Evolutionary conservation across 2,329 filamentous ascomycete genomes (phyloP).

Genomic region (Aspergillus sp.): DNA sequence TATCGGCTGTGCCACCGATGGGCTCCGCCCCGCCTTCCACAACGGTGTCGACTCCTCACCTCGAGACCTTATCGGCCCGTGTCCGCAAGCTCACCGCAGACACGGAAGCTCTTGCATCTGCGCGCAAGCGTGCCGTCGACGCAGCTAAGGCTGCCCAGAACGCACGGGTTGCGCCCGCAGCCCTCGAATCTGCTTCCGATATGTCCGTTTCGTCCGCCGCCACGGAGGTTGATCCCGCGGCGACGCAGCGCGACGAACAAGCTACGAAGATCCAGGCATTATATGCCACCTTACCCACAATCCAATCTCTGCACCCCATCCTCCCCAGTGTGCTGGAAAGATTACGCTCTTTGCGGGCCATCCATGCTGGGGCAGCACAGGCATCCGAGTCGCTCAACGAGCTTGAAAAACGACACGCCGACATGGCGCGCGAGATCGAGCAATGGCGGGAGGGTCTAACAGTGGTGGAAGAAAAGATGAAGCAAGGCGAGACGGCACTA

Average conservation of each 20-base stretch:
- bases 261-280: constrained; percentile 85
- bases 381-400: constrained; percentile 75
- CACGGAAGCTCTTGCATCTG: constrained; percentile 43
- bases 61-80: constrained; percentile 44
- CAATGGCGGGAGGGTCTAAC: constrained; percentile 81
- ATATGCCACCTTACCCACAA: constrained; percentile 83
- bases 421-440: constrained; percentile 79
- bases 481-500: constrained; percentile 67
- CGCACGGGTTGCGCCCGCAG: constrained; percentile 33
- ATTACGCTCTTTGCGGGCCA: constrained; percentile 74
- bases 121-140: constrained; percentile 43
- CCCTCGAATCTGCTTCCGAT: constrained; percentile 26
- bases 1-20: constrained; percentile 23
- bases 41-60: constrained; percentile 39
- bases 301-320: constrained; percentile 80
- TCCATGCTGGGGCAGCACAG: constrained; percentile 83
- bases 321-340: constrained; percentile 83
- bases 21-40: constrained; percentile 20
- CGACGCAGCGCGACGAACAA: constrained; percentile 59
- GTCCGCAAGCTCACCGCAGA: constrained; percentile 46
- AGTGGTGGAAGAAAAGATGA: constrained; percentile 74
- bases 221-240: constrained; percentile 57
- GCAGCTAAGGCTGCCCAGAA: constrained; percentile 43
- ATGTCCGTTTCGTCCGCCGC: constrained; percentile 27
- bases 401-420: constrained; percentile 75